These are phyloP conservation scores for Populus tremula DNA, from an alignment of 345 rosid genomes.

Conservation along the genomic window DNA sequence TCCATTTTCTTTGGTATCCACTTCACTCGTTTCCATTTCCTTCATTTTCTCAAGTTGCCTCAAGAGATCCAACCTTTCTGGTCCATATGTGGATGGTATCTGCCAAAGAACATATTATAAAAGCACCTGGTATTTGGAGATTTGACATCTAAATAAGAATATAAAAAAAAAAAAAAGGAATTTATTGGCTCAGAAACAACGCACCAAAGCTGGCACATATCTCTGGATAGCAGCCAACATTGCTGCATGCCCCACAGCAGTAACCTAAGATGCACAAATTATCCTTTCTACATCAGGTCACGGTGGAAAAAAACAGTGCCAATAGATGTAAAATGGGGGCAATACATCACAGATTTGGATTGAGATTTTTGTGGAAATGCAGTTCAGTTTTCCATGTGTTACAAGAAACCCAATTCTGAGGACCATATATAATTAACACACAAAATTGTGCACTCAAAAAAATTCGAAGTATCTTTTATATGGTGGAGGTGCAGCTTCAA, in stretches of 20 bases:
- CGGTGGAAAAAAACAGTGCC: background rate
- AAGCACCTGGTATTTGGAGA: constrained; percentile 4
- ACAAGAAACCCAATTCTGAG: background rate
- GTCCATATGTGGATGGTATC: constrained; percentile 94
- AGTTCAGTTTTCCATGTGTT: background rate
- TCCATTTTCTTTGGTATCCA: constrained; percentile 47
- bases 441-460: background rate
- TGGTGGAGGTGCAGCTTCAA: background rate
- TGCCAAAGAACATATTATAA: constrained; percentile 31
- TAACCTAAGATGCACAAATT: constrained; percentile 49
- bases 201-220: constrained; percentile 80
- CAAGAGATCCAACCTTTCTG: constrained; percentile 83
- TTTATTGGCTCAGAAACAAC: constrained; percentile 16
- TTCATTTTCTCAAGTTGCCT: constrained; percentile 90
- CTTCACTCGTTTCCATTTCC: constrained; percentile 56
- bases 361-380: background rate
- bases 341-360: background rate
- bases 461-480: background rate
- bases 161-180: background rate
- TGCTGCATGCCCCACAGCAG: constrained; percentile 97
- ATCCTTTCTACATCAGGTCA: background rate
- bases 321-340: background rate
- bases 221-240: constrained; percentile 94
- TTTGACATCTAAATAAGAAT: background rate
- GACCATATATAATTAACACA: too few relatives aligned